phyloP scores from a whole-genome alignment of 768 basidiomycete species.

The Serendipita indica region DNA sequence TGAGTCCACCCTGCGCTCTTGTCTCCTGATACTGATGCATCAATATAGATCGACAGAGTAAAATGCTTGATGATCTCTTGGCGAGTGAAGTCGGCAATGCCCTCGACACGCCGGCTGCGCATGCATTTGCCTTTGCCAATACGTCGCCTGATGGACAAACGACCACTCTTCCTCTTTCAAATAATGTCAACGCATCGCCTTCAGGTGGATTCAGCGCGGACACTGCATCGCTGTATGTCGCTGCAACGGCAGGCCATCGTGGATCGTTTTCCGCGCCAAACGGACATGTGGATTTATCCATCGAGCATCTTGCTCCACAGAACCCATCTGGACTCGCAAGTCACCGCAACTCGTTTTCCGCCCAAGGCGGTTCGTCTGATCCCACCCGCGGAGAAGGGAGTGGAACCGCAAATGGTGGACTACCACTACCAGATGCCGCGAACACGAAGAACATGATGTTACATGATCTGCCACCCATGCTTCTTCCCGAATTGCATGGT shows the following conservation, averaged over 20 bases:
- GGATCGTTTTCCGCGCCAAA: neutral
- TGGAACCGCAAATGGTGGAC: neutral
- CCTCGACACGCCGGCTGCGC: constrained; percentile 2
- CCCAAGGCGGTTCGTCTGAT: neutral
- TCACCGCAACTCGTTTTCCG: neutral
- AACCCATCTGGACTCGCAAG: neutral
- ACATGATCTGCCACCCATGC: neutral
- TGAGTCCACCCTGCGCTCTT: constrained; percentile 18
- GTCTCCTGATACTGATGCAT: neutral
- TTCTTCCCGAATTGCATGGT: too few relatives aligned
- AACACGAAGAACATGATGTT: constrained; percentile 3
- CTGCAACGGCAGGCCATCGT: neutral
- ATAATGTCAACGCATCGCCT: neutral
- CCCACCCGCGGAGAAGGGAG: neutral
- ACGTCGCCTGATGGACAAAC: neutral
- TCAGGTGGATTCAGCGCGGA: neutral
- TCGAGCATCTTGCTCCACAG: neutral
- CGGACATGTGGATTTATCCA: neutral
- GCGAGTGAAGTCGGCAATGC: constrained; percentile 11
- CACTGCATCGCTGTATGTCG: neutral
- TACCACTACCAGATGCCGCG: neutral
- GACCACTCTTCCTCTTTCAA: neutral
- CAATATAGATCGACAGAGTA: constrained; percentile 8
- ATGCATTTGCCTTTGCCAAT: neutral
- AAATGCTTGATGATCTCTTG: constrained; percentile 13